Conservation (phyloP, 257 asterid species). For the Fraxinus americana region DNA sequence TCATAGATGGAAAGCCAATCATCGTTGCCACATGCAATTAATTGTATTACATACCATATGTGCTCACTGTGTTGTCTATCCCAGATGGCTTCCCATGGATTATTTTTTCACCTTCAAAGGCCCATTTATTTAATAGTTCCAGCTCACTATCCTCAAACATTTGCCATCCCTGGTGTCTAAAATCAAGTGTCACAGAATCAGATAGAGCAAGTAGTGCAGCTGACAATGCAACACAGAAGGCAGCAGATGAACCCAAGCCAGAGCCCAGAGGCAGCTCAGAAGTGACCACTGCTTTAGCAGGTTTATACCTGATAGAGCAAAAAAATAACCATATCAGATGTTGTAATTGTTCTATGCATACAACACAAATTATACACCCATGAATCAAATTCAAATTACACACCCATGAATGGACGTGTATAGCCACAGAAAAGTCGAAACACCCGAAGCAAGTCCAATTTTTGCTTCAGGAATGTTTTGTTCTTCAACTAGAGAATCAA, state of each 20-base stretch:
- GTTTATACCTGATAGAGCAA: conserved; percentile 61
- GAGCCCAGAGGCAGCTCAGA: conserved; percentile 97
- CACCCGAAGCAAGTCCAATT: conserved; percentile 72
- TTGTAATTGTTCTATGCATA: conserved; percentile 11
- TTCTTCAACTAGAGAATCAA: conserved; percentile 75
- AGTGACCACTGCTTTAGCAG: conserved; percentile 76
- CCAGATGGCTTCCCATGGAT: conserved; percentile 99
- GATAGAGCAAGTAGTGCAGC: conserved; percentile 84
- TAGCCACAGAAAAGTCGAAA: conserved; percentile 91
- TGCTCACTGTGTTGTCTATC: conserved; percentile 96
- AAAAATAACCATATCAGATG: conserved; percentile 26
- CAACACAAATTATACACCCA: conserved; percentile 9
- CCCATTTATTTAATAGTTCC: conserved; percentile 92
- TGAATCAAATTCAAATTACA: conserved; percentile 12
- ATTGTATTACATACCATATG: conserved; percentile 68
- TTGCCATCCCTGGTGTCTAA: conserved; percentile 92
- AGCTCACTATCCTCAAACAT: conserved; percentile 65
- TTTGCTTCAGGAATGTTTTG: conserved; percentile 69
- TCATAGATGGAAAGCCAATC: not conserved
- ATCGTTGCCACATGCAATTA: not conserved
- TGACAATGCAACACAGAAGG: conserved; percentile 84
- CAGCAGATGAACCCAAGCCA: conserved; percentile 99
- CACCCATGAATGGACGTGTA: conserved; percentile 86
- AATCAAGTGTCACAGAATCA: conserved; percentile 63
- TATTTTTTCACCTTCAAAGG: conserved; percentile 94